Conservation (phyloP, 768 basidiomycete genomes). For the Clathrus columnatus region DNA sequence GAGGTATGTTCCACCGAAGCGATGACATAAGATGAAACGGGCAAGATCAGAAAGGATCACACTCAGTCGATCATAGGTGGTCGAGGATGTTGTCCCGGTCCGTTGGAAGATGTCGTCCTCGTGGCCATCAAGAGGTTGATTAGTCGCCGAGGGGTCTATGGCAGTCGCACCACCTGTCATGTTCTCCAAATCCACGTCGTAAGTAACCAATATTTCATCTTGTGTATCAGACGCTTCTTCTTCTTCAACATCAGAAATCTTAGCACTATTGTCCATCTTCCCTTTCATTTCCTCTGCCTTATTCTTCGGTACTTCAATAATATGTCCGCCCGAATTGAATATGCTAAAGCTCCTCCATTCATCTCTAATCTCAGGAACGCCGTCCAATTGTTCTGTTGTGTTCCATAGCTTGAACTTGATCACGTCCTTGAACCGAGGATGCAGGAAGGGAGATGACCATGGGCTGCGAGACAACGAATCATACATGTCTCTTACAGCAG, state of each 20-base stretch:
- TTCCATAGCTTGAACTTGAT: constrained; percentile 98
- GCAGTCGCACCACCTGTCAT: constrained; percentile 13
- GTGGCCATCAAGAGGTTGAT: constrained; percentile 10
- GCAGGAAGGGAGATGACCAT: constrained; percentile 93
- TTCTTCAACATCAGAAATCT: constrained; percentile 13
- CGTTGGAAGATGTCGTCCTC: constrained; percentile 63
- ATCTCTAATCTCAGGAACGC: constrained; percentile 77
- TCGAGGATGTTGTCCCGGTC: constrained; percentile 79
- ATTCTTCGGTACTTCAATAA: constrained; percentile 51
- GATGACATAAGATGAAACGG: constrained; percentile 92
- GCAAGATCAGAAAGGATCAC: constrained; percentile 97
- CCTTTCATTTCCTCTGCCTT: constrained; percentile 30
- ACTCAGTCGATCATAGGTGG: constrained; percentile 83
- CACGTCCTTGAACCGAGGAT: constrained; percentile 83
- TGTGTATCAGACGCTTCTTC: constrained; percentile 17
- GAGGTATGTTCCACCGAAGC: constrained; percentile 93
- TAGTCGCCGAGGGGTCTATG: constrained; percentile 14
- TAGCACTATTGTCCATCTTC: constrained; percentile 19
- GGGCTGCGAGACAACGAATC: constrained; percentile 73
- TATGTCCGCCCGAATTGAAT: constrained; percentile 82
- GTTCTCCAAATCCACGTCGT: not conserved
- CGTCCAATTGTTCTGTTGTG: constrained; percentile 93
- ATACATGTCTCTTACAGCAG: constrained; percentile 76
- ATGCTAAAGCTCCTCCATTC: constrained; percentile 83
- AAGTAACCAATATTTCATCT: no score